Evolutionary conservation across 2,329 filamentous ascomycete genomes (phyloP), one percentile per base, ranked within the genome.

Genomic region (Fusarium sp.): DNA sequence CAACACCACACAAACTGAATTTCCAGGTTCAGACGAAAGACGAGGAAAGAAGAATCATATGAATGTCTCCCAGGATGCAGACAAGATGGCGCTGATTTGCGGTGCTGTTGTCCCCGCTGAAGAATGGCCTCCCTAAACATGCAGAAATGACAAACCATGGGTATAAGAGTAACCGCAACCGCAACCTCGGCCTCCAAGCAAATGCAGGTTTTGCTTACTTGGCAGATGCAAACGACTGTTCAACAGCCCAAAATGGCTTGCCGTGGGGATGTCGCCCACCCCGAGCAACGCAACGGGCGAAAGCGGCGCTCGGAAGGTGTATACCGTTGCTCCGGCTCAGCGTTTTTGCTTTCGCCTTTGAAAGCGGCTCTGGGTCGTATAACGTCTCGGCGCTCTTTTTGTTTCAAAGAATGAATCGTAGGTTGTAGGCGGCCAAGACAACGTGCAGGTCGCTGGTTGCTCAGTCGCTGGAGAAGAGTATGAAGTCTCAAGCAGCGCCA

Each of bases 31-130:
- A 18, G 18, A n/a, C n/a, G 34, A 32, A 55, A 25, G 24, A 52
- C 12, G 34, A 47, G 24, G 34, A 40, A 32, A 41, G 41, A 48
- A 40, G 29, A 41, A 29, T 6, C 30, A 37, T 46, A 25, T 6
- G 34, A 37, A 37, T 44, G 11, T 56, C 42, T 48, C 25, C 56
- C 37, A 57, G 12, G 46, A 53, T 60, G 37, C 47, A 61, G 30
- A 60, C 24, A 37, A 52, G 27, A 55, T 22, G 41, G 42, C 48
- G 32, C 34, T 45, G 37, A 34, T 34, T n/a, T 40, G 51, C 67
- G 62, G 67, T 62, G 29, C 57, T 68, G 57, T 68, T 60, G 54
- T 51, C 24, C 67, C 67, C 67, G 57, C 55, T 42, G 40, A 20
- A 30, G 54, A 42, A 40, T 13, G 16, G 16, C 37, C 44, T 65